Evolutionary conservation across 2,329 filamentous ascomycete genomes (phyloP).

Genomic region (Leptographium wingfieldii): DNA sequence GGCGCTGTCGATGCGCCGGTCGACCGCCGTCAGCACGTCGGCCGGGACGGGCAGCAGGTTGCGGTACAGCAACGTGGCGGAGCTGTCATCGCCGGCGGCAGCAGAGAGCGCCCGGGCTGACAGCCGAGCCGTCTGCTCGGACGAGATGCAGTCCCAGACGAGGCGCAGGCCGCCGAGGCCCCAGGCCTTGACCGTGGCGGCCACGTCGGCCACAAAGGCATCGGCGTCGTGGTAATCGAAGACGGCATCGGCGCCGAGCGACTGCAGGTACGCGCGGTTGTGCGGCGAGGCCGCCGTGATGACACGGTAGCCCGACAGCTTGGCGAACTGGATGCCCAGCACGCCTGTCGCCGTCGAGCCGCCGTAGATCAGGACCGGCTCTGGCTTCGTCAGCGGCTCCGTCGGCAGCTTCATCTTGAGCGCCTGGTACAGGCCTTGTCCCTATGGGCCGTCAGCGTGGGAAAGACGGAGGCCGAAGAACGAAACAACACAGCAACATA

Average conservation of each 20-base stretch:
- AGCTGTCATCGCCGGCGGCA: neutral
- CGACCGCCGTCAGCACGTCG: conserved; percentile 24
- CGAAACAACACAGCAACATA: conserved; percentile 10
- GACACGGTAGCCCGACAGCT: conserved; percentile 26
- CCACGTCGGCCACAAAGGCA: conserved; percentile 13
- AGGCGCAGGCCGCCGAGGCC: conserved; percentile 14
- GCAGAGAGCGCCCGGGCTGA: conserved; percentile 15
- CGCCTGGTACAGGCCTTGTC: conserved; percentile 33
- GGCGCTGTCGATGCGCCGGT: conserved; percentile 17
- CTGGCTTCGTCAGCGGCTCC: conserved; percentile 13
- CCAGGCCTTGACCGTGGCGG: conserved; percentile 13
- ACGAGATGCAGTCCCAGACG: conserved; percentile 25
- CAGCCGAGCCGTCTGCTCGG: conserved; percentile 16
- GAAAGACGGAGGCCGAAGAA: too few species aligned
- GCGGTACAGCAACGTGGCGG: conserved; percentile 6
- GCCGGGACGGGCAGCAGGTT: conserved; percentile 6
- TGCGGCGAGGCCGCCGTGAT: conserved; percentile 25
- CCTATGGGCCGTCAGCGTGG: conserved; percentile 16
- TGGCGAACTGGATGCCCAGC: conserved; percentile 33
- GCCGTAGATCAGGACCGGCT: conserved; percentile 31
- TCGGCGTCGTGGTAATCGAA: conserved; percentile 30
- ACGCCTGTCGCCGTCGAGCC: conserved; percentile 43
- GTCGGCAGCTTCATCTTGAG: conserved; percentile 33
- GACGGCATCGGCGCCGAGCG: conserved; percentile 29
- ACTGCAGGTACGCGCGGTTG: conserved; percentile 26